A percentile compares a stretch with the other conserved stretches of the same genome.
These are phyloP conservation scores for Russula olivacea DNA, from an alignment of 768 basidiomycete species.

Conservation along the genomic window DNA sequence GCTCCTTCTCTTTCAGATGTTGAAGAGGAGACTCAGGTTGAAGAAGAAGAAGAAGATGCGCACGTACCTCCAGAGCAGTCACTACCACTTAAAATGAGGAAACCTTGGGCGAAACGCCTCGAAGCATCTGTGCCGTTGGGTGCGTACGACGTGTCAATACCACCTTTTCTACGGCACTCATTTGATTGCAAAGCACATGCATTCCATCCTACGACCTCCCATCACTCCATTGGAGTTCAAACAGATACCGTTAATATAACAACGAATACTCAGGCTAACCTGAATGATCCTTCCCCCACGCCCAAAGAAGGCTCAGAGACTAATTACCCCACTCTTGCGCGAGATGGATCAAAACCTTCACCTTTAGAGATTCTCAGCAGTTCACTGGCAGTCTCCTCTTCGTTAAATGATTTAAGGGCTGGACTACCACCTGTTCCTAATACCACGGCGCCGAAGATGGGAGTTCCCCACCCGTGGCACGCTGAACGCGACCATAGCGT, in stretches of 20 bases:
- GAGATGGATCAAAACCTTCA: neutral
- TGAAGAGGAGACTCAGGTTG: conserved; percentile 39
- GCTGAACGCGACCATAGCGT: conserved; percentile 42
- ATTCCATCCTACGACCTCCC: conserved; percentile 9
- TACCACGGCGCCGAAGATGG: neutral
- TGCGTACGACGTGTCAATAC: conserved; percentile 1
- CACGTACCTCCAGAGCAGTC: conserved; percentile 31
- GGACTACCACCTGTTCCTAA: neutral
- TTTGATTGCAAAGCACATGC: conserved; percentile 3
- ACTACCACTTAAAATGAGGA: conserved; percentile 61
- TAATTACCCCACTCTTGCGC: neutral
- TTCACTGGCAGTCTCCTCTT: neutral
- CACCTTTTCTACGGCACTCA: conserved; percentile 4
- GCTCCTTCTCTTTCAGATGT: conserved; percentile 33
- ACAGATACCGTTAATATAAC: conserved; percentile 29
- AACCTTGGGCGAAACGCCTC: conserved; percentile 48
- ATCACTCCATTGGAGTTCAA: conserved; percentile 45
- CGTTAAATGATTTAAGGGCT: neutral
- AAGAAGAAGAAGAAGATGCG: conserved; percentile 40
- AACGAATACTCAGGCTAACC: conserved; percentile 14
- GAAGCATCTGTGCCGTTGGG: conserved; percentile 30
- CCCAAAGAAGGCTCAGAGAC: neutral
- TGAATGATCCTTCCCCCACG: neutral
- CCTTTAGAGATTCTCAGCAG: neutral
- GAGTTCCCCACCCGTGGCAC: neutral